Base-by-base conservation (phyloP, 495 filamentous ascomycete genomes). In the Trichoderma orchidacearum region DNA sequence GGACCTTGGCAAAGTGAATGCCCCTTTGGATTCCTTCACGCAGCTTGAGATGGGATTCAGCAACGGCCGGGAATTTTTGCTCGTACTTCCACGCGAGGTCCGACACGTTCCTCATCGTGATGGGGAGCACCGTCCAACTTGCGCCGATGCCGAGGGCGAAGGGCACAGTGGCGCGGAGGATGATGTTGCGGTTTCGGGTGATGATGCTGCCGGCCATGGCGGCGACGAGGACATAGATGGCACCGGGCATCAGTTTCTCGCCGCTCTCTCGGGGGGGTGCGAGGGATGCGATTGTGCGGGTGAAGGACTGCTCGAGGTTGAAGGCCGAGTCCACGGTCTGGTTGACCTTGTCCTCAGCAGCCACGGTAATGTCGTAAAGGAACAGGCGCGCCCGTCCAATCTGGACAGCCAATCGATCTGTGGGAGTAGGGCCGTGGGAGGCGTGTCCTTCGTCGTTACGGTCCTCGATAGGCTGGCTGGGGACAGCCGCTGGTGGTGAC, bases 151-250 rank as follows among this genome's bases (percentile, higher is more conserved):
- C 88, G 35, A 92, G 78, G 25, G 79, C 80, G 17, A 89, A 64
- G 17, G 88, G 93, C 4, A 86, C 76, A 13, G 80, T 71, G 34
- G 80, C 80, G 41, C 92, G 80, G 27, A 97, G 74, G 57, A 95
- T 66, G 38, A 96, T 75, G 61, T 86, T 88, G 41, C 92, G 81
- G 74, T 94, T 93, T 53, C 93, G 80, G 45, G 86, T 78, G 29
- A 95, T 72, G 65, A 98, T 96, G 61, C 81, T 86, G 34, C 91
- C 91, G 30, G 91, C 85, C 90, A 98, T 95, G 58, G 87, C 82
- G 11, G 89, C 81, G 2, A 98, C 89, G 13, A 95, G 81, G 32
- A 95, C 89, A 72, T 96, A 96, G 59, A 96, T 77, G 34, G 81
- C 69, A 5, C 90, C 89, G 27, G 93, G 93, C 66, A 95, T 80